Base-by-base conservation (phyloP, 257 asterid genomes). In the Ligustrum vulgare region DNA sequence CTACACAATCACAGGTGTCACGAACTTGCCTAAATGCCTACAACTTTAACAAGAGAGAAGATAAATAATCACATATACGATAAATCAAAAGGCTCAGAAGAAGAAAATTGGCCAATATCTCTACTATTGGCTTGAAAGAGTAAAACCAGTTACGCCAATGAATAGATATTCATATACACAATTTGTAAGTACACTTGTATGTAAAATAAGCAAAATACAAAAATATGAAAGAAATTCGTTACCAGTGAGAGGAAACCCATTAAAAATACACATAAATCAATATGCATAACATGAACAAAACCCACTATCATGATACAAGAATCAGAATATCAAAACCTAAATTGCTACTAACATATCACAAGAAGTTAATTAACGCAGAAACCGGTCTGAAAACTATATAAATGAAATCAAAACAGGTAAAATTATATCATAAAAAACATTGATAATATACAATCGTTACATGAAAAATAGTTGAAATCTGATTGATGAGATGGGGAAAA, bases 11-110 rank as follows among this genome's bases (percentile, higher is more conserved):
- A 71, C 63, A 79, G 67, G 39, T 43, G 47, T 71, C 75, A 54
- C 80, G 86, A 78, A 80, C 87, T 73, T 85, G 80, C 83, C 35
- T 36, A 74, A 78, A 34, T 76, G 72, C 82, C 80, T 86, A 70
- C 80, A 76, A 84, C 82, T 76, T 47, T 58, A n/a, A 37, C 67
- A 9, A 70, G 35, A 75, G 5, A 65, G 43, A 43, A 72, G 76
- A 74, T 39, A 47, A 65, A 69, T 47, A 69, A 66, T 69, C 34
- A 25, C 34, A 0, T 25, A 35, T 60, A 25, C 64, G 18, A 25
- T 23, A 22, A 60, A 60, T 22, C 34, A 60, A 60, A 23, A 22
- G 67, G 34, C 7, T 8, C 64, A 12, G 34, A 9, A 51, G 3
- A 18, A 47, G 45, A 31, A 33, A 54, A 5, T 13, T n/a, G 39